Evolutionary conservation across 305 asterid genomes (phyloP).

Genomic region (Fraxinus sp.): DNA sequence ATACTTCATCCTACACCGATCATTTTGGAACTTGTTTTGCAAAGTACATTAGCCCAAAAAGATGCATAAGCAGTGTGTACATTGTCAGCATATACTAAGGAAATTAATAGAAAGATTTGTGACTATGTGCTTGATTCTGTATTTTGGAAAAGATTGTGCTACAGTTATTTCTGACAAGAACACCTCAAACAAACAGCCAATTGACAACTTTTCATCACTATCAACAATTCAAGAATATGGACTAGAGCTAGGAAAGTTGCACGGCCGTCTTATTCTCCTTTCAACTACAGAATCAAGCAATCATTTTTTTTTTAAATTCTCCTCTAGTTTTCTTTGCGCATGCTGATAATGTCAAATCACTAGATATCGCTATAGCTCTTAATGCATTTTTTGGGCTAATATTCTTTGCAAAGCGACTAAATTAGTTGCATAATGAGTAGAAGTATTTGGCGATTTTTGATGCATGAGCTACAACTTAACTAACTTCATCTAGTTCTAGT

Average conservation of each 20-base stretch:
- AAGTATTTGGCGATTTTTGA: neutral
- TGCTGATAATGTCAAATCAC: neutral
- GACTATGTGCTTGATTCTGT: neutral
- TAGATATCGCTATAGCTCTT: neutral
- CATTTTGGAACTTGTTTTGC: neutral
- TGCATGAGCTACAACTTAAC: neutral
- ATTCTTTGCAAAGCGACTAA: neutral
- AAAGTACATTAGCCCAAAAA: neutral
- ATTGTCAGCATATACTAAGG: neutral
- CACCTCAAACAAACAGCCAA: neutral
- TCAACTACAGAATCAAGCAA: neutral
- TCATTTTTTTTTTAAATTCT: neutral
- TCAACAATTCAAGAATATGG: neutral
- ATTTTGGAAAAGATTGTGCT: neutral
- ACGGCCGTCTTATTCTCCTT: neutral
- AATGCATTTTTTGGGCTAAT: neutral
- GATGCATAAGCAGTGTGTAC: neutral
- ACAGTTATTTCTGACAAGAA: neutral
- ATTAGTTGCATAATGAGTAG: neutral
- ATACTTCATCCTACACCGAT: neutral
- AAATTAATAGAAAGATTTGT: neutral
- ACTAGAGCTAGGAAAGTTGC: neutral
- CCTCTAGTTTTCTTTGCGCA: neutral
- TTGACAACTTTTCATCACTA: neutral
- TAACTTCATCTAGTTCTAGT: neutral